Evolutionary conservation across 192 early-diverging fungal species (phyloP).

Genomic region (Gigaspora rosea): DNA sequence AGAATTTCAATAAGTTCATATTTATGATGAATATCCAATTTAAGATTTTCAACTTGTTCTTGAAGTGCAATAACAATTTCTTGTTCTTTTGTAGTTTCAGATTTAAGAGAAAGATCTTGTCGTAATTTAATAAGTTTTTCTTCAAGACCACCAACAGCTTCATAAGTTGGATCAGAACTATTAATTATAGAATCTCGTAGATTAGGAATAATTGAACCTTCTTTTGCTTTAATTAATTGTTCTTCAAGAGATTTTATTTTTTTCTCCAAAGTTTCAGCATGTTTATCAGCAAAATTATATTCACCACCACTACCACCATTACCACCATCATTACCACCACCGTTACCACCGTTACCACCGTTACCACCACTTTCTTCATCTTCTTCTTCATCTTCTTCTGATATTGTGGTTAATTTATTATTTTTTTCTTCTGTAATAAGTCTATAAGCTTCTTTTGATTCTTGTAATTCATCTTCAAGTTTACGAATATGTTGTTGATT

Average conservation of each 20-base stretch:
- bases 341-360: no score
- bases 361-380: no score
- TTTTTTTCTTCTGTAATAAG: neutral
- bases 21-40: slow-evolving; percentile 21
- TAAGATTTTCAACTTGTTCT: slow-evolving; percentile 22
- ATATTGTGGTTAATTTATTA: neutral
- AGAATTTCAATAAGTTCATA: slow-evolving; percentile 30
- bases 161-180: neutral
- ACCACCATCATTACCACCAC: no score
- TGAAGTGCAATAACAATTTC: slow-evolving; percentile 18
- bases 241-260: slow-evolving; percentile 21
- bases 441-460: slow-evolving; percentile 11
- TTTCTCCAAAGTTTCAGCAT: neutral
- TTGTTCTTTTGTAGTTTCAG: slow-evolving; percentile 17
- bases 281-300: neutral
- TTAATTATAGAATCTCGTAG: slow-evolving; percentile 14
- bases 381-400: slow-evolving; percentile 7
- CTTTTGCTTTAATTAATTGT: slow-evolving; percentile 24
- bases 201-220: neutral
- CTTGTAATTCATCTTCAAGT: slow-evolving; percentile 25
- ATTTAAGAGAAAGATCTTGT: slow-evolving; percentile 24
- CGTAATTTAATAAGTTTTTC: slow-evolving; percentile 17
- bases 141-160: slow-evolving; percentile 11
- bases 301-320: neutral
- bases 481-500: slow-evolving; percentile 19